Conservation (phyloP, 225 moss, liverwort and hornwort genomes). For the Physcomitrium patens region DNA sequence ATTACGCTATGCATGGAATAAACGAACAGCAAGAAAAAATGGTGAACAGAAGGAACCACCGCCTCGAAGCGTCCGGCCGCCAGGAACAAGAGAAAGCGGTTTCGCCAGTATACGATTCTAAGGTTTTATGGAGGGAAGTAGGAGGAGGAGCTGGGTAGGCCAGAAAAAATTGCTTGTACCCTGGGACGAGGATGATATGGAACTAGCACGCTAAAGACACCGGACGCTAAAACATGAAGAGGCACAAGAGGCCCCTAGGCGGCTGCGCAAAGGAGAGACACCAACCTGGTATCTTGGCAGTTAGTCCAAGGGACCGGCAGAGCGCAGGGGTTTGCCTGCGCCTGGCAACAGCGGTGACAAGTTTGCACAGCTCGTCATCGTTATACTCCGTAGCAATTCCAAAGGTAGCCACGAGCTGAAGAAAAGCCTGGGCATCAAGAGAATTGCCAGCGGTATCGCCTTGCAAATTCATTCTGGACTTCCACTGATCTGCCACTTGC, state of each 20-base stretch:
- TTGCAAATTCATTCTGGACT: constrained; percentile 97
- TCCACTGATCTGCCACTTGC: constrained; percentile 99
- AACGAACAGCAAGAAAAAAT: constrained; percentile 28
- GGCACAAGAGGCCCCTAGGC: constrained; percentile 73
- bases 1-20: constrained; percentile 20
- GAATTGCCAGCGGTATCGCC: constrained; percentile 99
- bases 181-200: constrained; percentile 32
- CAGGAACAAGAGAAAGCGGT: constrained; percentile 26
- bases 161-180: constrained; percentile 25
- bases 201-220: constrained; percentile 49
- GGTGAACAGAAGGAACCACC: constrained; percentile 34
- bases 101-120: constrained; percentile 10
- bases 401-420: constrained; percentile 99
- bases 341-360: constrained; percentile 99
- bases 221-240: constrained; percentile 63
- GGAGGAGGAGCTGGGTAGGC: constrained; percentile 5
- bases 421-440: constrained; percentile 99
- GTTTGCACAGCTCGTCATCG: constrained; percentile 99
- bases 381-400: constrained; percentile 99
- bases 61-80: constrained; percentile 26
- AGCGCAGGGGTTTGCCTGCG: constrained; percentile 99
- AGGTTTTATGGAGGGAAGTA: constrained; percentile 24
- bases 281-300: constrained; percentile 99
- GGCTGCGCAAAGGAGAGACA: constrained; percentile 88
- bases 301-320: constrained; percentile 99